These are phyloP conservation scores for Boletus subcaerulescens DNA, from an alignment of 768 basidiomycete genomes.

Conservation along the genomic window DNA sequence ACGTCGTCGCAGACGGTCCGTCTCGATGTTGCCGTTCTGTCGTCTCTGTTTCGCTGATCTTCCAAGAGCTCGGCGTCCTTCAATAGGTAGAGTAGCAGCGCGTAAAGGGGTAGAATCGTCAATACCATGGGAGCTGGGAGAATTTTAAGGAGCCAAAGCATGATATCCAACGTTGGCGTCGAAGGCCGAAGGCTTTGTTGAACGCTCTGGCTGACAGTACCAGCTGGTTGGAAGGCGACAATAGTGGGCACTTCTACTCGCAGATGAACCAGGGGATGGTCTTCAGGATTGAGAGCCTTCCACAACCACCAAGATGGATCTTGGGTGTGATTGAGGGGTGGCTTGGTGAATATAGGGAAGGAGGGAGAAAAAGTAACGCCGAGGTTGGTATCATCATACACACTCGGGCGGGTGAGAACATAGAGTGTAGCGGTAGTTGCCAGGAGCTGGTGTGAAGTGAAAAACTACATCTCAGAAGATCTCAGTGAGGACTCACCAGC, in stretches of 20 bases:
- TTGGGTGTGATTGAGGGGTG: slow-evolving; percentile 29
- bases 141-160: slow-evolving; percentile 78
- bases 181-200: slow-evolving; percentile 42
- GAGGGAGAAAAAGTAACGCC: slow-evolving; percentile 14
- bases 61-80: slow-evolving; percentile 91
- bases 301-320: slow-evolving; percentile 69
- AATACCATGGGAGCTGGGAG: slow-evolving; percentile 80
- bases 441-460: slow-evolving; percentile 51
- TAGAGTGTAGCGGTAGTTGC: slow-evolving; percentile 75
- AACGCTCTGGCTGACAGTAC: slow-evolving; percentile 22
- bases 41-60: slow-evolving; percentile 67
- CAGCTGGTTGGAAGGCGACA: slow-evolving; percentile 57
- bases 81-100: slow-evolving; percentile 77
- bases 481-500: slow-evolving; percentile 48
- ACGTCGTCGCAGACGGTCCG: slow-evolving; percentile 43
- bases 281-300: slow-evolving; percentile 71
- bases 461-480: not conserved
- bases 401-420: slow-evolving; percentile 59
- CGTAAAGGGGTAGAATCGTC: slow-evolving; percentile 73
- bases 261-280: slow-evolving; percentile 65
- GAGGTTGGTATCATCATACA: slow-evolving; percentile 28
- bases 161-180: slow-evolving; percentile 48
- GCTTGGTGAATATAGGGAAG: slow-evolving; percentile 35
- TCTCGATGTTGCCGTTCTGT: slow-evolving; percentile 36
- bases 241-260: slow-evolving; percentile 79